phyloP scores from a whole-genome alignment of 192 early-diverging fungal genomes.

The Backusella macrospora region DNA sequence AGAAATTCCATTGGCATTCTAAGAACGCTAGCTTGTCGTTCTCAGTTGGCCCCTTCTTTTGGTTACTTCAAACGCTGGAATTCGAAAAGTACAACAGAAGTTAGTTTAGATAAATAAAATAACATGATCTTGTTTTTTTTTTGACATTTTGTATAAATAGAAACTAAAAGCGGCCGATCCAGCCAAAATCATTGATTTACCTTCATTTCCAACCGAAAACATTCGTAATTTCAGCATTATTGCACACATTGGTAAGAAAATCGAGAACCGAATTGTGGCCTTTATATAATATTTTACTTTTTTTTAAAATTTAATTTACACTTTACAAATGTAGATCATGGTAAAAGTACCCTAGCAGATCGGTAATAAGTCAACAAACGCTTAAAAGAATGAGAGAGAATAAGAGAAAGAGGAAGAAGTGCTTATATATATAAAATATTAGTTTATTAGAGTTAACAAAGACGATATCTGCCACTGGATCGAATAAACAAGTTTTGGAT shows the following conservation, averaged over 20 bases:
- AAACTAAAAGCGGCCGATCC: slow-evolving; percentile 44
- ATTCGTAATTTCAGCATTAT: slow-evolving; percentile 95
- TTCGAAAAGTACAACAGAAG: slow-evolving; percentile 34
- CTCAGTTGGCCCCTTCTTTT: neutral
- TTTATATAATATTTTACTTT: neutral
- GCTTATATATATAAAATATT: neutral
- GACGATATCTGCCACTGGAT: slow-evolving; percentile 70
- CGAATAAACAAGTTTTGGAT: slow-evolving; percentile 91
- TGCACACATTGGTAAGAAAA: slow-evolving; percentile 70
- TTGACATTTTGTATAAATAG: slow-evolving; percentile 19
- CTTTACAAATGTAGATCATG: slow-evolving; percentile 64
- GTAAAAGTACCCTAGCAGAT: slow-evolving; percentile 92
- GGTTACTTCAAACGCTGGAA: slow-evolving; percentile 19
- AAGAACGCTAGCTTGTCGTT: no score
- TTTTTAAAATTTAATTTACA: neutral
- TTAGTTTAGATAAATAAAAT: slow-evolving; percentile 8
- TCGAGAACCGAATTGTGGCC: neutral
- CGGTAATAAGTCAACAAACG: slow-evolving; percentile 36
- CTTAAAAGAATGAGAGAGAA: no score
- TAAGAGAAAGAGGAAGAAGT: neutral
- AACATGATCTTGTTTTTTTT: neutral
- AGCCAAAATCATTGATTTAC: slow-evolving; percentile 52
- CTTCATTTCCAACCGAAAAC: slow-evolving; percentile 71
- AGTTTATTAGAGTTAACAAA: slow-evolving; percentile 89
- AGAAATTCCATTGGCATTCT: neutral